Evolutionary conservation across 169 alveolate species (phyloP).

Genomic region (Plasmodium yoelii): DNA sequence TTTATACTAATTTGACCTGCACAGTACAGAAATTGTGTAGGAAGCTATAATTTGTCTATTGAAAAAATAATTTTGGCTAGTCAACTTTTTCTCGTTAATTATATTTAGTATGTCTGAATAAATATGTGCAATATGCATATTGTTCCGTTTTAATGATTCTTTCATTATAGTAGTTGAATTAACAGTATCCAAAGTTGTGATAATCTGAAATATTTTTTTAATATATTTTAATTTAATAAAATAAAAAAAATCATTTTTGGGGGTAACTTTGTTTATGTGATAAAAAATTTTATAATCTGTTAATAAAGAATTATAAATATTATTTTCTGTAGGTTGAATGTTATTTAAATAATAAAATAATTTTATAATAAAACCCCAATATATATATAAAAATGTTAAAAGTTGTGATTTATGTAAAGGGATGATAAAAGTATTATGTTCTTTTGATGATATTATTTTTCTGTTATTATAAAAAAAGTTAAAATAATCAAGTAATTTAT

Average conservation of each 20-base stretch:
- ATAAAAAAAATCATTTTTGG: neutral
- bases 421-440: slow-evolving; percentile 1
- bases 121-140: slow-evolving; percentile 18
- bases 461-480: slow-evolving; percentile 34
- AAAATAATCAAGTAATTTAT: slow-evolving; percentile 32
- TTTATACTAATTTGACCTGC: slow-evolving; percentile 24
- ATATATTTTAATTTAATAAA: slow-evolving; percentile 26
- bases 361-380: slow-evolving; percentile 24
- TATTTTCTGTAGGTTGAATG: neutral
- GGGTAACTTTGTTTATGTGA: too few species aligned
- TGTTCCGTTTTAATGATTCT: slow-evolving; percentile 27
- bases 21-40: slow-evolving; percentile 56
- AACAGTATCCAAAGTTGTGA: slow-evolving; percentile 20
- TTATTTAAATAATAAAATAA: neutral
- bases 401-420: slow-evolving; percentile 71
- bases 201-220: slow-evolving; percentile 15
- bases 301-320: too few species aligned
- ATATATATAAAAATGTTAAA: slow-evolving; percentile 56
- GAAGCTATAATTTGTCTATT: slow-evolving; percentile 50
- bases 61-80: neutral
- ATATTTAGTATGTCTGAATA: slow-evolving; percentile 12
- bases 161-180: slow-evolving; percentile 32
- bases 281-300: too few species aligned
- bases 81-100: neutral
- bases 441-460: neutral